phyloP scores from a whole-genome alignment of 2,329 filamentous ascomycete genomes.

The Torrubiella hemipterigena region DNA sequence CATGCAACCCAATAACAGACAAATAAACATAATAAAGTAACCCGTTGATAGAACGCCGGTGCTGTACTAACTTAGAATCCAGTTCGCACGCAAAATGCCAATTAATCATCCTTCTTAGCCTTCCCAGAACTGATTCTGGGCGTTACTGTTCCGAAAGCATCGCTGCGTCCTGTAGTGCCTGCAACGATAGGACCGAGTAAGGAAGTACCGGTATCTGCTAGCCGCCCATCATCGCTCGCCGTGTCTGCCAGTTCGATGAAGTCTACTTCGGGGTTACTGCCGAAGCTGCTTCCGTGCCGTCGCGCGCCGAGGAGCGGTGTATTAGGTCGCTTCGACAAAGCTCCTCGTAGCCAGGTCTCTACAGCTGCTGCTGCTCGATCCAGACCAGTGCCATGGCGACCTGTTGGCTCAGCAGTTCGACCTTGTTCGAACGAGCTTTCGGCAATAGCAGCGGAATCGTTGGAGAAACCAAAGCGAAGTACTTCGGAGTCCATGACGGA shows the following conservation, averaged over 20 bases:
- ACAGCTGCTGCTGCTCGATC: constrained; percentile 80
- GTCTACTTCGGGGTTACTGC: constrained; percentile 38
- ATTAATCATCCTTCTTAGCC: constrained; percentile 34
- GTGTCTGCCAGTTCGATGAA: constrained; percentile 61
- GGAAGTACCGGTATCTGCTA: constrained; percentile 10
- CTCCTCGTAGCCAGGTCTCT: constrained; percentile 80
- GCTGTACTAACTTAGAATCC: neutral
- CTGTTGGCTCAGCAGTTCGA: constrained; percentile 25
- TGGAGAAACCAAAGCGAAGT: constrained; percentile 42
- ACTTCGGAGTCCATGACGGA: constrained; percentile 51
- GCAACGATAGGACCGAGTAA: constrained; percentile 17
- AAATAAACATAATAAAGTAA: no score
- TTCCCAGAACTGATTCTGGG: constrained; percentile 25
- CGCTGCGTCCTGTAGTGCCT: constrained; percentile 25
- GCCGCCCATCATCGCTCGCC: constrained; percentile 39
- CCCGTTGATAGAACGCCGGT: neutral
- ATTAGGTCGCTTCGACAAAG: constrained; percentile 52
- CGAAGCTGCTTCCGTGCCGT: constrained; percentile 18
- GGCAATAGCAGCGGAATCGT: constrained; percentile 29
- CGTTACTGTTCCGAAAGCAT: constrained; percentile 23
- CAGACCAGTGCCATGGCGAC: constrained; percentile 43
- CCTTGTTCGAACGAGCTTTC: constrained; percentile 40
- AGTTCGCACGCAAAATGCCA: constrained; percentile 1
- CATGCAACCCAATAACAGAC: no score
- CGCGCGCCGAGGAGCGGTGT: constrained; percentile 34